Evolutionary conservation across 345 rosid species (phyloP), one percentile per base, ranked within the genome.

Genomic region (Dimocarpus longan): DNA sequence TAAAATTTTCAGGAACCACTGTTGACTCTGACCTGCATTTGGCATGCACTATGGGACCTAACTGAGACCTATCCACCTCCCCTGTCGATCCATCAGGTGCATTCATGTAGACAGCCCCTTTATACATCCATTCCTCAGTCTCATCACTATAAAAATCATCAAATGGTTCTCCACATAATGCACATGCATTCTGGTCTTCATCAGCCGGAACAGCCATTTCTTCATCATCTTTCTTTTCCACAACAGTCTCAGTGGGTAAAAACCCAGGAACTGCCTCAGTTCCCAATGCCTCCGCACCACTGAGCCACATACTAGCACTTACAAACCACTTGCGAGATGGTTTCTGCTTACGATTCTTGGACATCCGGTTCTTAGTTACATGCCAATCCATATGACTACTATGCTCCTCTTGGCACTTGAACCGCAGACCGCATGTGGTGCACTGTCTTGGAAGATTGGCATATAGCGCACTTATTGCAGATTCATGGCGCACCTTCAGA

Each of bases 371-470:
- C 88, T 83, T 97, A 5, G 99, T 97, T 80, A 97, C 99, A 88
- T 97, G 98, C 99, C 99, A 97, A 87, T 97, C 99, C 99, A 97
- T 97, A 83, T 97, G 99, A 79, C 85, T 89, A 73, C 99, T 93
- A 80, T 97, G 99, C 77, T 93, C 97, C 81, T 94, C 98, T 86
- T 97, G 99, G 80, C 84, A 85, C 87, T 89, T 93, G 76, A 97
- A 97, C 24, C 99, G 93, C 71, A 91, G 88, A 83, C 99, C 99
- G 82, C 99, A 97, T 43, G 98, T 91, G 52, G 95, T 92, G 84
- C 99, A 97, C 84, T 97, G 98, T 82, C 99, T 91, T 44, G 98
- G 98, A 72, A 97, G 97, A 83, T 93, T 93, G 73, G 84, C 90
- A 86, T 97, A 93, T 43, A 97, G 71, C 68, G 94, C 90, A 81